Base-by-base conservation (phyloP, 2,329 filamentous ascomycete genomes). In the Talaromyces funiculosus region DNA sequence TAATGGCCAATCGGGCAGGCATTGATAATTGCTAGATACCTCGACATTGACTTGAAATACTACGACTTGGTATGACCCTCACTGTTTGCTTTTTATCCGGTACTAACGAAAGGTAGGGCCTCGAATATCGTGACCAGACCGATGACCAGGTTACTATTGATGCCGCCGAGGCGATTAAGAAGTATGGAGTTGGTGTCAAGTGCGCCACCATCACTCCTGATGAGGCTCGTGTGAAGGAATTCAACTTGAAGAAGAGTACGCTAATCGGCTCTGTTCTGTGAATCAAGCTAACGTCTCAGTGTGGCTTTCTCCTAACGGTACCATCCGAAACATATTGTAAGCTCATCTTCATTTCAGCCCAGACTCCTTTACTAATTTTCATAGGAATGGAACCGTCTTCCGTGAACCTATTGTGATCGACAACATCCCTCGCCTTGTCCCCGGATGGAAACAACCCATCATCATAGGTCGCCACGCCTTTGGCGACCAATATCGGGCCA, bases 161-260 rank as follows among this genome's bases (percentile, higher is more conserved):
- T 73, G 90, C 93, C 59, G 94, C 94, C 60, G 91, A 96, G 81
- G 94, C 94, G 45, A 97, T 97, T 82, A 92, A 96, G 85, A 96
- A 97, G 84, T 97, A 97, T 84, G 91, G 89, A 62, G 94, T 99
- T 59, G 94, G 93, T 78, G 91, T 99, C 81, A 99, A 99, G 84
- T 99, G 94, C 78, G 94, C 94, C 67, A 99, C 94, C 75, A 99
- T 99, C 81, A 99, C 94, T 45, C 94, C 94, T 40, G 94, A 99
- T 75, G 94, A 99, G 85, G 89, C 86, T 66, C 89, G 94, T 75
- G 93, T 99, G 31, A 85, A 97, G 82, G 94, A 97, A 80, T 99
- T 97, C 80, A 92, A 97, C 75, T 85, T 99, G 69, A 99, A 97
- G 89, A 88, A 97, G 82, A 97, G 89, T 92, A 80, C 77, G 87